Evolutionary conservation across 2,329 filamentous ascomycete species (phyloP), one percentile per base, ranked within the genome.

Genomic region (Ascochyta rabiei): DNA sequence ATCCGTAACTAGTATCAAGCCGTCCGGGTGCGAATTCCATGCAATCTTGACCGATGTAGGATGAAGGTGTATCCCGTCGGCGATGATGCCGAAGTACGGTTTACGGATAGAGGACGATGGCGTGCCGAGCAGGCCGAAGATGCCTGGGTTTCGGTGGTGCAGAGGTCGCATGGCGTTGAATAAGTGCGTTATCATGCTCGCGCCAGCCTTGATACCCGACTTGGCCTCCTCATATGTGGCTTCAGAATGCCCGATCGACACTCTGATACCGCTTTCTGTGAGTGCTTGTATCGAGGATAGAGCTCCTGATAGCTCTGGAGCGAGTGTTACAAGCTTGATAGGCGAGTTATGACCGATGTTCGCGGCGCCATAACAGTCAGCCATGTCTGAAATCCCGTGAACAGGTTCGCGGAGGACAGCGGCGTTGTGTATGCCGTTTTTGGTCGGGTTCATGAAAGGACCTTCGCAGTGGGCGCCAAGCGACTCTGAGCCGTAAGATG

Each of bases 151-250:
- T 53, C 93, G 89, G 80, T 97, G 91, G 74, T 95, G 90, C 45
- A 96, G 85, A 13, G 91, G 91, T 0, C 87, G 84, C 92, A 96
- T 96, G 23, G 92, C 92, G 73, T 96, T 96, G 84, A 96, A 96
- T 1, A 96, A 82, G 69, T 96, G 92, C 0, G 92, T 96, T 62
- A 96, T 89, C 90, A 96, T 96, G 43, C 84, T 89, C 2, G 90
- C 90, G 46, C 92, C 92, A 6, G 86, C 82, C n/a, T 79, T 80
- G 3, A 95, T 84, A 18, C 90, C 89, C 4, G 79, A 77, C 4
- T 88, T 86, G 1, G 90, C 91, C 70, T 93, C 83, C 74, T 96
- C 90, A 71, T 93, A 96, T 0, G 89, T 91, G 13, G 91, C 89
- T 73, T 96, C 90, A 0, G 91, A 91, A 76, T 96, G 92, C 7